Percentiles rank a stretch among this genome's conserved stretches.
Evolutionary conservation across 2,329 filamentous ascomycete genomes (phyloP).

Genomic region (Lasiodiplodia theobromae): DNA sequence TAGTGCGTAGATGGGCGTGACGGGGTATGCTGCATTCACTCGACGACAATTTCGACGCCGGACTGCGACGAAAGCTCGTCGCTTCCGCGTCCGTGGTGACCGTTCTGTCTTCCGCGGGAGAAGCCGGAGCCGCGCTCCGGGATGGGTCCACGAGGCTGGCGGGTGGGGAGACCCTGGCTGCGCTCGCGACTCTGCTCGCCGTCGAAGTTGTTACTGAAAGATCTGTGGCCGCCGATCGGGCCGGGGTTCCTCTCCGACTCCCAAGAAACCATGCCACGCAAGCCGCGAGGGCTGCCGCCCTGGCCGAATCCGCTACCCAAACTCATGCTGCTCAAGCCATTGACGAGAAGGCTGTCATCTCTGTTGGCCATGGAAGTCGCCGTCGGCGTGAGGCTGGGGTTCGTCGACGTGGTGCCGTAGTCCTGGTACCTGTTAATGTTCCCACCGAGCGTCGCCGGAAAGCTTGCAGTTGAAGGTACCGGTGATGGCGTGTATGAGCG

Average conservation of each 20-base stretch:
- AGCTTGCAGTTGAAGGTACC: constrained; percentile 87
- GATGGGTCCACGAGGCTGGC: constrained; percentile 68
- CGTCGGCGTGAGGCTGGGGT: constrained; percentile 70
- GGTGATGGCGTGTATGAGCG: constrained; percentile 95
- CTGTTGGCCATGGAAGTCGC: constrained; percentile 59
- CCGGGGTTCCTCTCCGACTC: constrained; percentile 63
- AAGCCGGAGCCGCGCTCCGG: constrained; percentile 67
- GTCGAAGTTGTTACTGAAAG: constrained; percentile 66
- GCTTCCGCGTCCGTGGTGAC: constrained; percentile 67
- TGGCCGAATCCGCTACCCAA: constrained; percentile 60
- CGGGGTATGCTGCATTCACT: constrained; percentile 44
- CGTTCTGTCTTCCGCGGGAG: constrained; percentile 63
- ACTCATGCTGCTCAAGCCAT: constrained; percentile 67
- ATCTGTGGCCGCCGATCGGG: constrained; percentile 69
- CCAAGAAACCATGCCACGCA: constrained; percentile 68
- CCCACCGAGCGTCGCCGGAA: constrained; percentile 71
- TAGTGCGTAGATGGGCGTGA: constrained; percentile 29
- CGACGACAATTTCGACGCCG: constrained; percentile 69
- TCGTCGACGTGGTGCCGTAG: constrained; percentile 67
- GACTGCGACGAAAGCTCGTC: constrained; percentile 68
- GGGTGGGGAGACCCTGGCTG: constrained; percentile 57
- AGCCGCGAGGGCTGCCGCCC: constrained; percentile 63
- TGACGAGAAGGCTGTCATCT: constrained; percentile 67
- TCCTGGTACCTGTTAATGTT: constrained; percentile 68
- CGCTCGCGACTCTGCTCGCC: constrained; percentile 59